Percentiles rank a stretch among this genome's conserved stretches.
These are phyloP conservation scores for Microbotryum saponariae DNA, from an alignment of 1,284 basidiomycete species.

Conservation along the genomic window DNA sequence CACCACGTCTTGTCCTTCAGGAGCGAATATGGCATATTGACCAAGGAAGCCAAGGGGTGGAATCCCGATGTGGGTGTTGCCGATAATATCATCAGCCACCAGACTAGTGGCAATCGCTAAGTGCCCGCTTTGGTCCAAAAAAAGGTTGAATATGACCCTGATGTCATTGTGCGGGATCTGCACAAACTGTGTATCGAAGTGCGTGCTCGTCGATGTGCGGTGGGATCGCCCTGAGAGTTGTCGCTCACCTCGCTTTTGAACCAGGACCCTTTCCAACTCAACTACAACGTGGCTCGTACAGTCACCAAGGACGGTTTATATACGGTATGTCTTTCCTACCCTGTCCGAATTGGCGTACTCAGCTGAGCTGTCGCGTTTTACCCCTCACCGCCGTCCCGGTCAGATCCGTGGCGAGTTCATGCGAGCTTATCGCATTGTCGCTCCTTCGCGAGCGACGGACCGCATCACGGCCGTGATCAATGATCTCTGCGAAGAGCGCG, in stretches of 20 bases:
- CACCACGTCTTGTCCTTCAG: conserved; percentile 85
- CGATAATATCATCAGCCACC: background rate
- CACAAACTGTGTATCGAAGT: conserved; percentile 93
- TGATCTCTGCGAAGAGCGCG: conserved; percentile 38
- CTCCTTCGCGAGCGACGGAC: conserved; percentile 25
- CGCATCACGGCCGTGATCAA: conserved; percentile 34
- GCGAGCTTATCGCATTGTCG: conserved; percentile 66
- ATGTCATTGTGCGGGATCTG: conserved; percentile 66
- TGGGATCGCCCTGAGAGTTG: conserved; percentile 15
- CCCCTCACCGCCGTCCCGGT: conserved; percentile 7
- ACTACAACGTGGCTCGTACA: conserved; percentile 92
- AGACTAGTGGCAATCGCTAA: background rate
- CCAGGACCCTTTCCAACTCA: conserved; percentile 89
- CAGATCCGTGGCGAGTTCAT: conserved; percentile 98
- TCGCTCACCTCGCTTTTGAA: conserved; percentile 1
- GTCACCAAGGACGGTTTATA: conserved; percentile 95
- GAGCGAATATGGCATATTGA: conserved; percentile 63
- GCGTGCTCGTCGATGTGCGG: conserved; percentile 27
- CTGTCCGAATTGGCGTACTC: background rate
- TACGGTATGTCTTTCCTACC: conserved; percentile 52
- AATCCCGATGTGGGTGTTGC: conserved; percentile 65
- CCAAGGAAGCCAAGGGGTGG: conserved; percentile 90
- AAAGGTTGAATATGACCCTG: conserved; percentile 45
- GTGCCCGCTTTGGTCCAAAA: background rate
- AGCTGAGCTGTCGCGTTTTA: conserved; percentile 1